Evolutionary conservation across 768 basidiomycete genomes (phyloP).

Genomic region (Aureoboletus auriporus): DNA sequence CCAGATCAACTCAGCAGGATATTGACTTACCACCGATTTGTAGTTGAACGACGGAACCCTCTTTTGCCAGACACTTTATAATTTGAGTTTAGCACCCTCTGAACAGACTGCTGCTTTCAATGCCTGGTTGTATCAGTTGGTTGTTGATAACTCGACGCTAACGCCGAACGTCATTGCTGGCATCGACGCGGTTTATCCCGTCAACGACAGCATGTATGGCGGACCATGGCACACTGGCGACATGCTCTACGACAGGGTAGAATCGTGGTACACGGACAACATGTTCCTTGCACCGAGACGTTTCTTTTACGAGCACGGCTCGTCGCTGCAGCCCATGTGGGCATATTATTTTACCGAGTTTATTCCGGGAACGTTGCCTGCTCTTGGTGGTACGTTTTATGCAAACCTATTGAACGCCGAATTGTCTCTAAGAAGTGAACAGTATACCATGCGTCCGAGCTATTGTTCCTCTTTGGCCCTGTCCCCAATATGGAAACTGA

Average conservation of each 20-base stretch:
- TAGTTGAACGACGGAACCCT: slow-evolving; percentile 15
- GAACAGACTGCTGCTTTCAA: slow-evolving; percentile 44
- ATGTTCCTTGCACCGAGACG: slow-evolving; percentile 53
- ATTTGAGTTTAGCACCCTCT: slow-evolving; percentile 35
- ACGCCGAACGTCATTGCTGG: slow-evolving; percentile 32
- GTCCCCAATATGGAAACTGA: slow-evolving; percentile 41
- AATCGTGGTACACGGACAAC: slow-evolving; percentile 54
- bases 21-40: not conserved
- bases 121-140: slow-evolving; percentile 42
- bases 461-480: slow-evolving; percentile 32
- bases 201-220: slow-evolving; percentile 44
- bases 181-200: slow-evolving; percentile 41
- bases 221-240: slow-evolving; percentile 57
- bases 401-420: too few species aligned
- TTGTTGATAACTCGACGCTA: slow-evolving; percentile 46
- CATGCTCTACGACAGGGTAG: slow-evolving; percentile 52
- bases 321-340: slow-evolving; percentile 45
- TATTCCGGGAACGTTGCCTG: slow-evolving; percentile 48
- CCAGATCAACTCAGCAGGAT: not conserved
- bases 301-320: slow-evolving; percentile 47
- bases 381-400: slow-evolving; percentile 41
- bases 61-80: slow-evolving; percentile 24
- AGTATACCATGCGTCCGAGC: slow-evolving; percentile 17
- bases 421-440: not conserved
- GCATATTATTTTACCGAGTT: slow-evolving; percentile 55